phyloP scores from a whole-genome alignment of 352 stramenopile species.

The Globisporangium polare region DNA sequence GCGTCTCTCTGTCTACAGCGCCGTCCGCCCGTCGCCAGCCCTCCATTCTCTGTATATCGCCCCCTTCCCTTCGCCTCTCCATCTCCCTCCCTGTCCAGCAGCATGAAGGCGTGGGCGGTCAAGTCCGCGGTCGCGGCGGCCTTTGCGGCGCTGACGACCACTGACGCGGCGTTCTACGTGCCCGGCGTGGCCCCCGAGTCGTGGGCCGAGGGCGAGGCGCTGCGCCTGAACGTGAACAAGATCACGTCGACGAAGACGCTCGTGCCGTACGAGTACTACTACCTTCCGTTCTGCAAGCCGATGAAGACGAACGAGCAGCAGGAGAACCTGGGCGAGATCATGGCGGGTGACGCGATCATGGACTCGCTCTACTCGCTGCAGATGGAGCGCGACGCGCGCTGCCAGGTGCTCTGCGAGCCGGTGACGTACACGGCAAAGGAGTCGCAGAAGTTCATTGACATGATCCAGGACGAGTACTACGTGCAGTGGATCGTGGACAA shows the following conservation, averaged over 20 bases:
- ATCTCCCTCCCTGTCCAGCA: background rate
- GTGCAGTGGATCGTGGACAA: slow-evolving; percentile 95
- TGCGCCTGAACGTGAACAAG: slow-evolving; percentile 97
- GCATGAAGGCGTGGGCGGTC: slow-evolving; percentile 14
- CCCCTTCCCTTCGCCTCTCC: background rate
- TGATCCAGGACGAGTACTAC: slow-evolving; percentile 95
- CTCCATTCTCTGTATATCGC: background rate
- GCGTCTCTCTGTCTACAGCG: background rate
- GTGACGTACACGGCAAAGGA: slow-evolving; percentile 82
- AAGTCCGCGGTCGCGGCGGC: slow-evolving; percentile 16
- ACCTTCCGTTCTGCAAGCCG: slow-evolving; percentile 92
- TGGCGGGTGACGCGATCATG: slow-evolving; percentile 90
- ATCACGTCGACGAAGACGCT: slow-evolving; percentile 98
- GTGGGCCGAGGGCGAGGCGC: slow-evolving; percentile 73
- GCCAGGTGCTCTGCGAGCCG: slow-evolving; percentile 88
- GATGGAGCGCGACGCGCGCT: slow-evolving; percentile 88
- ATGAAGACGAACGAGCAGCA: slow-evolving; percentile 77
- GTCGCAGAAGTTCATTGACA: slow-evolving; percentile 80
- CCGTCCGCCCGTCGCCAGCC: background rate
- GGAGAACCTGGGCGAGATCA: slow-evolving; percentile 92
- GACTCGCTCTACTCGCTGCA: slow-evolving; percentile 88
- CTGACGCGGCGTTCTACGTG: slow-evolving; percentile 76
- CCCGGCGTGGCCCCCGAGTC: slow-evolving; percentile 82
- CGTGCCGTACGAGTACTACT: slow-evolving; percentile 99
- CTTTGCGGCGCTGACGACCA: slow-evolving; percentile 13